phyloP scores from a whole-genome alignment of 306 rosid species.

The Medicago truncatula region DNA sequence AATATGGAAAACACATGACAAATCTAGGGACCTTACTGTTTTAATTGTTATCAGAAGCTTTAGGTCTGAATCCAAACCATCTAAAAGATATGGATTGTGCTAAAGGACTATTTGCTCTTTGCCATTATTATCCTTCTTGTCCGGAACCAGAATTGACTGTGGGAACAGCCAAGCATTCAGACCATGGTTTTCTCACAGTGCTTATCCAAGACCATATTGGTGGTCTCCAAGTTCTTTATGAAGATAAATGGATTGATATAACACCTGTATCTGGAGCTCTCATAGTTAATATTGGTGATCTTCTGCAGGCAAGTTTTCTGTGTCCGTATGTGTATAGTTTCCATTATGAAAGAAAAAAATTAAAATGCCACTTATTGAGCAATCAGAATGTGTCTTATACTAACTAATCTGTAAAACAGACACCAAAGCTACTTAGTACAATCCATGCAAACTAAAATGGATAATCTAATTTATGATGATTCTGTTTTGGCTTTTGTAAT shows the following conservation, averaged over 20 bases:
- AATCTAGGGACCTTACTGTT: slow-evolving; percentile 30
- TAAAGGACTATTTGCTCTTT: neutral
- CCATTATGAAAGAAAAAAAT: no score
- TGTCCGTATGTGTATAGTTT: no score
- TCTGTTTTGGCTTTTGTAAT: no score
- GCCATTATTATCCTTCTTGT: slow-evolving; percentile 49
- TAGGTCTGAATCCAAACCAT: slow-evolving; percentile 37
- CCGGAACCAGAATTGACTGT: slow-evolving; percentile 46
- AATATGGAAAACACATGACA: slow-evolving; percentile 41
- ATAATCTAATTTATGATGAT: no score
- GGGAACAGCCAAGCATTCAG: slow-evolving; percentile 37
- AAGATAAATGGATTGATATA: slow-evolving; percentile 40
- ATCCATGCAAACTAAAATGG: no score
- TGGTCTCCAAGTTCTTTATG: slow-evolving; percentile 42
- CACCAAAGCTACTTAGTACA: no score
- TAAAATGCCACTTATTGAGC: no score
- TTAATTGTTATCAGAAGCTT: slow-evolving; percentile 46
- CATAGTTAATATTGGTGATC: slow-evolving; percentile 42
- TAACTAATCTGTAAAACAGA: no score
- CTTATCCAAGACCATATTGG: slow-evolving; percentile 51
- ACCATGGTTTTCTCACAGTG: no score
- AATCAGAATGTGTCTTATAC: no score
- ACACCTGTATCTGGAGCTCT: slow-evolving; percentile 42
- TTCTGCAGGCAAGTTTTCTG: slow-evolving; percentile 42
- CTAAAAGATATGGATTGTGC: slow-evolving; percentile 37